Evolutionary conservation across 257 asterid genomes (phyloP).

Genomic region (Gentiana dahurica): DNA sequence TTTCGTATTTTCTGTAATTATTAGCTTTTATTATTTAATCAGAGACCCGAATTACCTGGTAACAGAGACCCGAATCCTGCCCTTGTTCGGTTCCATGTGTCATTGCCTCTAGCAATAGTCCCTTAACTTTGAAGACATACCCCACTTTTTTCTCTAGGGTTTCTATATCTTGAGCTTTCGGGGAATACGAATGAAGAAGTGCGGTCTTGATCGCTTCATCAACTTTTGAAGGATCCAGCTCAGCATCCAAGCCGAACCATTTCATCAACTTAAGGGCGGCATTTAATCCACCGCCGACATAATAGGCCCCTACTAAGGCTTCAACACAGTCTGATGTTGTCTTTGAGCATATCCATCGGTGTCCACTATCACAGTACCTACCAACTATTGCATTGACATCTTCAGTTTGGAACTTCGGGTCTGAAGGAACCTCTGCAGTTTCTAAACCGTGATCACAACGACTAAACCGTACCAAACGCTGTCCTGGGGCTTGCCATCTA

Average conservation of each 20-base stretch:
- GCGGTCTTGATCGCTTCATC: conserved; percentile 50
- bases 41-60: conserved; percentile 33
- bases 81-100: conserved; percentile 53
- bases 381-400: conserved; percentile 50
- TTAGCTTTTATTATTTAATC: neutral
- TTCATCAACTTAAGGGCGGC: conserved; percentile 68
- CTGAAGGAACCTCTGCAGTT: conserved; percentile 62
- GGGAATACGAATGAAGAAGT: conserved; percentile 50
- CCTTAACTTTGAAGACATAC: conserved; percentile 57
- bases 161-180: conserved; percentile 36
- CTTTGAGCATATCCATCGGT: conserved; percentile 86
- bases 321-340: conserved; percentile 88
- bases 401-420: conserved; percentile 37
- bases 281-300: conserved; percentile 65
- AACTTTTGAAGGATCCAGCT: conserved; percentile 44
- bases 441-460: conserved; percentile 65
- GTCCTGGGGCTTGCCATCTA: conserved; percentile 95
- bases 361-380: conserved; percentile 79
- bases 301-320: conserved; percentile 95
- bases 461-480: conserved; percentile 52
- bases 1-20: neutral
- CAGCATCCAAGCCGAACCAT: conserved; percentile 76
- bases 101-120: conserved; percentile 83
- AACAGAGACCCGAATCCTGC: conserved; percentile 36
- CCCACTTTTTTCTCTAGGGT: conserved; percentile 57